Conservation (phyloP, 1,284 basidiomycete species). For the Coriolopsis trogii region DNA sequence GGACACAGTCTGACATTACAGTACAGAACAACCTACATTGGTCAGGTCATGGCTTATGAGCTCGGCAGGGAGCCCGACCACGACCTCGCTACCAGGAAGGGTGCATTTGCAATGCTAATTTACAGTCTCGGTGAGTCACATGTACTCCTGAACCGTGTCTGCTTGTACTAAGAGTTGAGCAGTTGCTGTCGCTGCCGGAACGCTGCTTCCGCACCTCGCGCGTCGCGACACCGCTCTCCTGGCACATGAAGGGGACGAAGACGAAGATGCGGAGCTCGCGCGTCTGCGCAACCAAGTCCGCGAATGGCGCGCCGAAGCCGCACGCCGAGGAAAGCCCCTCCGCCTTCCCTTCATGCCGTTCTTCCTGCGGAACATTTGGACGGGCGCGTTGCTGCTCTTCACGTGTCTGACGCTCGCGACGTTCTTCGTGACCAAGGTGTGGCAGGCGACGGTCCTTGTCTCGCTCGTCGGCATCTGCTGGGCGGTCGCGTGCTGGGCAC, state of each 20-base stretch:
- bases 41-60: constrained; percentile 88
- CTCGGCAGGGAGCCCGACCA: constrained; percentile 70
- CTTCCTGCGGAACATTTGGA: constrained; percentile 92
- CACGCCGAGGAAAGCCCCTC: constrained; percentile 68
- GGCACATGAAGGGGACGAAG: constrained; percentile 67
- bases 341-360: constrained; percentile 85
- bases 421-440: constrained; percentile 80
- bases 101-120: constrained; percentile 88
- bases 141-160: constrained; percentile 2
- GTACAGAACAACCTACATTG: constrained; percentile 83
- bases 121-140: constrained; percentile 77
- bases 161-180: constrained; percentile 6
- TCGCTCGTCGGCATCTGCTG: constrained; percentile 89
- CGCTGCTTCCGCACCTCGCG: constrained; percentile 81
- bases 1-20: constrained; percentile 2
- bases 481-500: constrained; percentile 95
- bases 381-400: constrained; percentile 81
- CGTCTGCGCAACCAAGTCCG: constrained; percentile 72
- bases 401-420: constrained; percentile 78
- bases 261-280: constrained; percentile 72
- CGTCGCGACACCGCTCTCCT: constrained; percentile 79
- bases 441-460: constrained; percentile 82
- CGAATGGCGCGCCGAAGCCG: constrained; percentile 83
- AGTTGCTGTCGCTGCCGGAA: constrained; percentile 88
- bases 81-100: constrained; percentile 82